A percentile compares a stretch with the other conserved stretches of the same genome.
Evolutionary conservation across 2,329 filamentous ascomycete species (phyloP).

Genomic region (Microthyrium microscopicum): DNA sequence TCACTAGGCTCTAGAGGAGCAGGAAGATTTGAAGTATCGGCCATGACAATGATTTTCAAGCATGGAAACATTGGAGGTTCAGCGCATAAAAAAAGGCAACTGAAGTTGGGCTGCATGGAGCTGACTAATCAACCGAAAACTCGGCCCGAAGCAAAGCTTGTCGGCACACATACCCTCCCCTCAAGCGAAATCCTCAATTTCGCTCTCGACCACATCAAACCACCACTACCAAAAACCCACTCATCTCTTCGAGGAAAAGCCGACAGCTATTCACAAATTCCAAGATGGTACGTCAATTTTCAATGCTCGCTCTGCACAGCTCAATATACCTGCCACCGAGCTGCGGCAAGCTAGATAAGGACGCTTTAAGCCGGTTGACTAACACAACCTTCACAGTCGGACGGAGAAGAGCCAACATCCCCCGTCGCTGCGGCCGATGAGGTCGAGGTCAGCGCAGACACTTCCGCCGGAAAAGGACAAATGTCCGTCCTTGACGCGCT

Average conservation of each 20-base stretch:
- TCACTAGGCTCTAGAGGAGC: conserved; percentile 8
- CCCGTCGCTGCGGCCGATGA: conserved; percentile 65
- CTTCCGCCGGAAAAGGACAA: conserved; percentile 60
- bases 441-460: conserved; percentile 92
- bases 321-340: too few relatives aligned
- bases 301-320: neutral
- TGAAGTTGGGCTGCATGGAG: too few relatives aligned
- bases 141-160: too few relatives aligned
- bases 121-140: too few relatives aligned
- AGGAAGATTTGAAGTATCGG: too few relatives aligned
- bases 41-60: too few relatives aligned
- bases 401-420: conserved; percentile 98
- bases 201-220: neutral
- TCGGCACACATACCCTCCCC: too few relatives aligned
- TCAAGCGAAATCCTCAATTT: neutral
- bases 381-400: conserved; percentile 48
- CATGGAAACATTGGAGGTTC: too few relatives aligned
- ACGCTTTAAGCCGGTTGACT: too few relatives aligned
- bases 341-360: too few relatives aligned
- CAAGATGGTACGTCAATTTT: conserved; percentile 2
- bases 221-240: conserved; percentile 3
- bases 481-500: conserved; percentile 98
- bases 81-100: too few relatives aligned
- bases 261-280: conserved; percentile 1
- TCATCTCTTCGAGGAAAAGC: conserved; percentile 8